Percentiles rank a stretch among this genome's conserved stretches.
These are phyloP conservation scores for Cordyceps javanica DNA, from an alignment of 2,329 filamentous ascomycete genomes.

Conservation along the genomic window DNA sequence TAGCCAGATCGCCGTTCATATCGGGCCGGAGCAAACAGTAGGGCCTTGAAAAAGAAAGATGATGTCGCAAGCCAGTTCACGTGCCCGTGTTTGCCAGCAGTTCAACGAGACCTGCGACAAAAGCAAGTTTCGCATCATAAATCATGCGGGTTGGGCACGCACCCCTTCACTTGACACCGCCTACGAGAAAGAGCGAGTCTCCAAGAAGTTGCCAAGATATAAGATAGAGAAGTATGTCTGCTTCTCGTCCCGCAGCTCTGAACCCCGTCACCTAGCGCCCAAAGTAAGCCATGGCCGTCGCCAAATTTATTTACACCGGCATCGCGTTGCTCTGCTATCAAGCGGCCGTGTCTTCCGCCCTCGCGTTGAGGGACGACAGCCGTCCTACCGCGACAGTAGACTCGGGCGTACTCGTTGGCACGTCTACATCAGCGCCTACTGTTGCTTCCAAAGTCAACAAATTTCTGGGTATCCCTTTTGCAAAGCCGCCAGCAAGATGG, in stretches of 20 bases:
- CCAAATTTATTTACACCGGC: constrained; percentile 2
- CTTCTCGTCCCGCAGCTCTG: neutral
- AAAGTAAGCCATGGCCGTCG: neutral
- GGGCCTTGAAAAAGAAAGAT: neutral
- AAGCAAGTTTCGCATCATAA: neutral
- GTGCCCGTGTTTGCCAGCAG: neutral
- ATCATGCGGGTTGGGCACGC: neutral
- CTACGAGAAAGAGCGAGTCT: neutral
- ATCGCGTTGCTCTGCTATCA: constrained; percentile 5
- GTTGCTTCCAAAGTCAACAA: constrained; percentile 17
- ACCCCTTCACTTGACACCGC: neutral
- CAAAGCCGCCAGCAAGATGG: constrained; percentile 22
- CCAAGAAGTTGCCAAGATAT: neutral
- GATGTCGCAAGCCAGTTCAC: neutral
- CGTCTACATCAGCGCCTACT: neutral
- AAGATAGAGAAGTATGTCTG: neutral
- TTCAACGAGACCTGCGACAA: neutral
- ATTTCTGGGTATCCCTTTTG: constrained; percentile 28
- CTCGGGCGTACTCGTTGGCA: neutral
- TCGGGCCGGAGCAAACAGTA: neutral
- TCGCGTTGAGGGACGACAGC: neutral
- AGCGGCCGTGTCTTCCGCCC: neutral
- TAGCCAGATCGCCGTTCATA: neutral
- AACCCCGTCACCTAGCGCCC: neutral
- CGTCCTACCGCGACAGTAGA: constrained; percentile 6